These are phyloP conservation scores for Uronychia binucleata DNA, from an alignment of 73 alveolate species.

Conservation along the genomic window DNA sequence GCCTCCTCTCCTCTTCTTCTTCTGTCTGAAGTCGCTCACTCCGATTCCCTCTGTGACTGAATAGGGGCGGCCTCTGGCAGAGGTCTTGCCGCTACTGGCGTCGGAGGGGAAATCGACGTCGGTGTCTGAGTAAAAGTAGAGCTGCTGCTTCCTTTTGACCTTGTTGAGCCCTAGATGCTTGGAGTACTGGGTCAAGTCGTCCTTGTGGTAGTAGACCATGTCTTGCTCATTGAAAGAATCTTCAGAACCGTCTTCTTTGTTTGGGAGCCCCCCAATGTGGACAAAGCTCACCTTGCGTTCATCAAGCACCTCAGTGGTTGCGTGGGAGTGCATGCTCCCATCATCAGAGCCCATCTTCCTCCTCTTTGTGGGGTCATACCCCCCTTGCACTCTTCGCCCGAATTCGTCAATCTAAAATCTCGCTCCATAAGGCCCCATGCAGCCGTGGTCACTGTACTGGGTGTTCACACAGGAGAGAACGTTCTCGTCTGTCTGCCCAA, in stretches of 20 bases:
- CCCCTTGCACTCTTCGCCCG: not conserved
- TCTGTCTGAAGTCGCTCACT: not conserved
- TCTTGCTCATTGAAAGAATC: slow-evolving; percentile 51
- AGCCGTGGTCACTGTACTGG: not conserved
- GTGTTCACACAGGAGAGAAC: slow-evolving; percentile 1
- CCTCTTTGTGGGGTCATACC: not conserved
- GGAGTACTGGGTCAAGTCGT: slow-evolving; percentile 43
- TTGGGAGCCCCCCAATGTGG: slow-evolving; percentile 37
- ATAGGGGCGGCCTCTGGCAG: not conserved
- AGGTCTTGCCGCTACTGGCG: not conserved
- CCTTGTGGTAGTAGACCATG: slow-evolving; percentile 52
- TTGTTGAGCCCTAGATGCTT: slow-evolving; percentile 42
- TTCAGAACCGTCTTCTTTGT: slow-evolving; percentile 24
- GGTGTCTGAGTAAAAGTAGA: slow-evolving; percentile 13
- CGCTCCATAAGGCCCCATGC: not conserved
- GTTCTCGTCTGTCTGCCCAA: not conserved
- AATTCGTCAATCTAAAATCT: not conserved
- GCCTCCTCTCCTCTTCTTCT: not conserved
- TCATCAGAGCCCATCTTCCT: not conserved
- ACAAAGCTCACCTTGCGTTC: slow-evolving; percentile 40
- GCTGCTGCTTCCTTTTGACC: slow-evolving; percentile 22
- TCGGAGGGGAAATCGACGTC: slow-evolving; percentile 8
- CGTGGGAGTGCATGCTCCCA: slow-evolving; percentile 30
- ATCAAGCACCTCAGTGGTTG: slow-evolving; percentile 31
- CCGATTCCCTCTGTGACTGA: not conserved